Evolutionary conservation across 2,329 filamentous ascomycete genomes (phyloP), one percentile per base, ranked within the genome.

Genomic region (Pezicula neosporulosa): DNA sequence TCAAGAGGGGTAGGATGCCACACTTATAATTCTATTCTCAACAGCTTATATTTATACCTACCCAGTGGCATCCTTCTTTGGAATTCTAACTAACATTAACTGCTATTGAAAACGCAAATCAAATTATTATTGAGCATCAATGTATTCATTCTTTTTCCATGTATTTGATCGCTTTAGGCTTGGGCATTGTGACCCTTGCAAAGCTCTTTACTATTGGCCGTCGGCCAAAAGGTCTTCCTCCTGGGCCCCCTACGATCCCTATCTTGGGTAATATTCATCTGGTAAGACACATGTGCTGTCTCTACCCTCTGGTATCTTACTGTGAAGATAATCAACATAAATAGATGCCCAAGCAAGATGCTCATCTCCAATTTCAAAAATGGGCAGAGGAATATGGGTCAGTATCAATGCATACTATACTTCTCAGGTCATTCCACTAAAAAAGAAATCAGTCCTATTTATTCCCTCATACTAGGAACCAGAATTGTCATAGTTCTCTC

Each of bases 361-460:
- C 36, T 2, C 49, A 53, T 27, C 37, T 50, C 6, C 55, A 56
- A n/a, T 52, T 55, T 35, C 49, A 57, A 36, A 55, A 55, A 50
- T 60, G 56, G 58, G 56, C 54, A 24, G 36, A 50, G 24, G 46
- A 58, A 47, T 60, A 60, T 47, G 57, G 57, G 19, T 51, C 52
- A 6, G 45, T 57, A 27, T 55, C 9, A 39, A 21, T 39, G 30
- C 9, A 16, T 37, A 4, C 9, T 24, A 16, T n/a, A 24, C 15
- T 44, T 44, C 8, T 9, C 21, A 30, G 21, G 10, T 44, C n/a
- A 24, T 10, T 10, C n/a, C 8, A 8, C 21, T 16, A 36, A 16
- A 3, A n/a, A 33, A 10, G 1, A 18, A 16, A 21, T 24, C 19
- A 39, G 37, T 6, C 41, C 41, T 9, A 33, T 77, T n/a, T 75